These are phyloP conservation scores for Pseudogymnoascus sp. DNA, from an alignment of 2,329 filamentous ascomycete genomes.

Conservation along the genomic window DNA sequence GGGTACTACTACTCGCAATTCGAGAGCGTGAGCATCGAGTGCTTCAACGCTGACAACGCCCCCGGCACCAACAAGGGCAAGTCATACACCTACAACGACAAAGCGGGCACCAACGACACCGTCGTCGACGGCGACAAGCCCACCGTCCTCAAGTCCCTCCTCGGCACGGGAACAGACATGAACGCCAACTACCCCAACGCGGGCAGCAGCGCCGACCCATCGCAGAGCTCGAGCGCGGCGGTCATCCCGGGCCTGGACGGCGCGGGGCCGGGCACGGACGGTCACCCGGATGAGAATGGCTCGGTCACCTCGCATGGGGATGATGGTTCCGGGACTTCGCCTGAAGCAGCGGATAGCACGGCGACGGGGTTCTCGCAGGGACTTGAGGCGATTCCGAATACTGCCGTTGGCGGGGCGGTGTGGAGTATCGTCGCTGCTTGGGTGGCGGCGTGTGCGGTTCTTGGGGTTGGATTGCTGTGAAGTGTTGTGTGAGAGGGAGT, in stretches of 20 bases:
- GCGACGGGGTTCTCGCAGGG: neutral
- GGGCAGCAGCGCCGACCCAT: constrained; percentile 19
- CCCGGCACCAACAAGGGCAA: constrained; percentile 63
- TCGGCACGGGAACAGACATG: constrained; percentile 75
- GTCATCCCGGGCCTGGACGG: constrained; percentile 51
- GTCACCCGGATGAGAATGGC: neutral
- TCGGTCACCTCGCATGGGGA: neutral
- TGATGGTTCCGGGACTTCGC: neutral
- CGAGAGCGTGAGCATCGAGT: constrained; percentile 70
- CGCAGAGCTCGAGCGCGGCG: constrained; percentile 19
- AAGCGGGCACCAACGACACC: constrained; percentile 63
- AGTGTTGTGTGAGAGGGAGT: neutral
- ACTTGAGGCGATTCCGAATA: neutral
- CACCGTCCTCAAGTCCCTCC: constrained; percentile 71
- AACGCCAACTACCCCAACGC: constrained; percentile 36
- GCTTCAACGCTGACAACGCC: constrained; percentile 58
- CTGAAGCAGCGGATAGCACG: neutral
- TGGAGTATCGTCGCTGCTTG: neutral
- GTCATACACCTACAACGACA: constrained; percentile 69
- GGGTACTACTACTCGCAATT: constrained; percentile 87
- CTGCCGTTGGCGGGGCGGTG: neutral
- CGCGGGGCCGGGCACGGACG: constrained; percentile 36
- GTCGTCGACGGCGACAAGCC: constrained; percentile 67
- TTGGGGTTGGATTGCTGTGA: neutral
- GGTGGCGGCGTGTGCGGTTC: neutral